Evolutionary conservation across 805 yeast genomes (phyloP), one percentile per base, ranked within the genome.

Genomic region (Candida odintsovae): DNA sequence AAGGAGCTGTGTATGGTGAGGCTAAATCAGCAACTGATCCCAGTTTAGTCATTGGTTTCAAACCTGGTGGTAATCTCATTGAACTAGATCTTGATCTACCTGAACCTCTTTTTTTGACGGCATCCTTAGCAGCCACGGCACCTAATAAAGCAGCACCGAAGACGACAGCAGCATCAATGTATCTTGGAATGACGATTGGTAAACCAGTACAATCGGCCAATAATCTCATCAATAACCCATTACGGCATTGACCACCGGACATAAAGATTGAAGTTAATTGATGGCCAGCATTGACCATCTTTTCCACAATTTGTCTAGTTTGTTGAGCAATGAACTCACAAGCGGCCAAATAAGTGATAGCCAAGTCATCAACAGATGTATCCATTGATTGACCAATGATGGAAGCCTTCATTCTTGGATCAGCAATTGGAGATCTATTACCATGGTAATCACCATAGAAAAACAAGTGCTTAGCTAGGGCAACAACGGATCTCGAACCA

Each of bases 251-350:
- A 29, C 99, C 98, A 47, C 99, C 99, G 50, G 92, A 82, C 82
- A 94, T 82, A 68, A 83, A 94, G 50, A 94, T 81, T 20, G 88
- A 76, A 18, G 76, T 71, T 51, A 94, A 77, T 11, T 71, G 54
- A 68, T 92, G 96, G 1, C 99, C 99, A 3, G 86, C 72, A 46
- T 72, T 67, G 55, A 80, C 82, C 89, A 94, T 85, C 51, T 82
- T 81, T 55, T 87, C 94, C 31, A 92, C 83, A 61, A 94, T 94
- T 59, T 94, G 99, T 59, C 97, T 80, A 0, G 98, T 92, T 70
- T 94, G 99, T 63, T 90, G 96, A 42, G 96, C 97, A 65, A 94
- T 90, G 58, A 94, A 94, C 69, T 94, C 99, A 66, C 97, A 89
- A 5, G 98, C 96, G 16, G 87, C 97, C 42, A 90, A 76, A 62